These are phyloP conservation scores for Chalara sp. DNA, from an alignment of 2,329 filamentous ascomycete species.

Conservation along the genomic window DNA sequence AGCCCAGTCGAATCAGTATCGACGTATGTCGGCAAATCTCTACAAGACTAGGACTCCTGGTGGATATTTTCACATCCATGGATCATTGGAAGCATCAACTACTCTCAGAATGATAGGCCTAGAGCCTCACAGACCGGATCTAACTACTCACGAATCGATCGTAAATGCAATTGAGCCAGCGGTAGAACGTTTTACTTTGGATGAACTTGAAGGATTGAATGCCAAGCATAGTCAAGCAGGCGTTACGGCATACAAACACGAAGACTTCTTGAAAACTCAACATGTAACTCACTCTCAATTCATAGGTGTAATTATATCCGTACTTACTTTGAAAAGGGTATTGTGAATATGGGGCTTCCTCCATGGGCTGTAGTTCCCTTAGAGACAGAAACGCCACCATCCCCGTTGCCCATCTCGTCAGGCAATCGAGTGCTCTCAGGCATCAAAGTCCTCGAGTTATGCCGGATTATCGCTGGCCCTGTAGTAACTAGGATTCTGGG, in stretches of 20 bases:
- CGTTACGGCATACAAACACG: conserved; percentile 46
- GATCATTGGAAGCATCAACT: conserved; percentile 61
- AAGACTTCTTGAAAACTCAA: conserved; percentile 48
- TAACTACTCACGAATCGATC: conserved; percentile 49
- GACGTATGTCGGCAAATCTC: conserved; percentile 63
- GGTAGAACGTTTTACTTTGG: conserved; percentile 43
- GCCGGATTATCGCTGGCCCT: conserved; percentile 67
- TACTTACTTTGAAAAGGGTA: conserved; percentile 21
- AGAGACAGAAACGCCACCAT: conserved; percentile 32
- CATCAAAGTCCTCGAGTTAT: conserved; percentile 66
- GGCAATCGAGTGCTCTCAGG: conserved; percentile 40
- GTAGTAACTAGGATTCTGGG: conserved; percentile 60
- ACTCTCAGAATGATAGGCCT: conserved; percentile 65
- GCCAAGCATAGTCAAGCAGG: conserved; percentile 48
- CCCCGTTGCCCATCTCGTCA: conserved; percentile 30
- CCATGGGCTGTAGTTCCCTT: conserved; percentile 41
- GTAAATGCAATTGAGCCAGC: conserved; percentile 50
- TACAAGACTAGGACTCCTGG: conserved; percentile 39
- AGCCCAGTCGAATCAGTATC: conserved; percentile 63
- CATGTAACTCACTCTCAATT: conserved; percentile 31
- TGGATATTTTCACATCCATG: conserved; percentile 68
- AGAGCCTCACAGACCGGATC: conserved; percentile 48
- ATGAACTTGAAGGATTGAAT: conserved; percentile 53
- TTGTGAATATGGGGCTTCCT: conserved; percentile 29
- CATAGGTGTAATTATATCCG: not conserved